phyloP scores from a whole-genome alignment of 2,329 filamentous ascomycete genomes.

The Alternaria tenuissima region DNA sequence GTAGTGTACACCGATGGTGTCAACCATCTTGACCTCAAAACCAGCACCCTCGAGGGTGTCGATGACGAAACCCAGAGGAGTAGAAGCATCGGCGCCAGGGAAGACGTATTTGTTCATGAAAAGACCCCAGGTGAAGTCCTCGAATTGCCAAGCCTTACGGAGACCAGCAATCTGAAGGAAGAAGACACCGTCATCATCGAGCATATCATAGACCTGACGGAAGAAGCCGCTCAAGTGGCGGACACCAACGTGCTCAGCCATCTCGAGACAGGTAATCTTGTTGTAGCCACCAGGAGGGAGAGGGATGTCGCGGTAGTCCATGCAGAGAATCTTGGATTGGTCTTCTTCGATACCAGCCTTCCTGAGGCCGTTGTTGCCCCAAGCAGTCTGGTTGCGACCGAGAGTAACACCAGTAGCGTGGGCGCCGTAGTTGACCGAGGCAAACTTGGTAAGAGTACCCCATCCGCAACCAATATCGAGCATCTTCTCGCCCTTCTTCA shows the following conservation, averaged over 20 bases:
- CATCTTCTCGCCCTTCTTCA: constrained; percentile 81
- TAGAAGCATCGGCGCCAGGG: constrained; percentile 94
- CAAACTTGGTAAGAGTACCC: constrained; percentile 94
- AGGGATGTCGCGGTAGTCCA: constrained; percentile 96
- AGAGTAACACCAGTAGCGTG: constrained; percentile 89
- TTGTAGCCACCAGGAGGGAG: constrained; percentile 80
- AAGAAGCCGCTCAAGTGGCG: constrained; percentile 84
- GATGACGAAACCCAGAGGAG: constrained; percentile 87
- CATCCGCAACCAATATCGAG: constrained; percentile 98
- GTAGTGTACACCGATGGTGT: constrained; percentile 97
- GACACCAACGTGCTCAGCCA: constrained; percentile 98
- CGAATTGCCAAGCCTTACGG: constrained; percentile 95
- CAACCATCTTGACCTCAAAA: constrained; percentile 89
- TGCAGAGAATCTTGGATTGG: constrained; percentile 92
- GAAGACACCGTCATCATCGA: constrained; percentile 94
- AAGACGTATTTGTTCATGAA: constrained; percentile 99
- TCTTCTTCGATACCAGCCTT: constrained; percentile 82
- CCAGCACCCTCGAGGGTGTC: constrained; percentile 85
- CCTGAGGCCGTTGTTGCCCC: constrained; percentile 91
- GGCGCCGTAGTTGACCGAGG: constrained; percentile 89
- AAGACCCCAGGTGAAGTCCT: constrained; percentile 96
- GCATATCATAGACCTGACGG: constrained; percentile 90
- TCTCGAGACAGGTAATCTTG: constrained; percentile 97
- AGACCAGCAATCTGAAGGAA: constrained; percentile 96
- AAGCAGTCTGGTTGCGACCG: constrained; percentile 93